Evolutionary conservation across 177 flowering plant genomes (phyloP).

Genomic region (Vitis hybrid): DNA sequence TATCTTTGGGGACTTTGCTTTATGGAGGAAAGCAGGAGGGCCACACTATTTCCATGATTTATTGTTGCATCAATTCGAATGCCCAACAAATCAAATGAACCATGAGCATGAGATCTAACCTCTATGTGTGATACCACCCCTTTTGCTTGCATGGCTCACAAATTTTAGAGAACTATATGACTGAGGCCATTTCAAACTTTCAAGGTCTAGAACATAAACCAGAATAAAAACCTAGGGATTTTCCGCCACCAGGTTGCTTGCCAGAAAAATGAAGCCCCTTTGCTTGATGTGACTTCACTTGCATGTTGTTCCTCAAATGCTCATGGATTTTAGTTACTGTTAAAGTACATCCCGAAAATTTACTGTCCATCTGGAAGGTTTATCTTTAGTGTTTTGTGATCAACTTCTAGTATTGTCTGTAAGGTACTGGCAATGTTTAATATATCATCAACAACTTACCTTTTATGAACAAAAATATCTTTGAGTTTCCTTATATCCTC

Average conservation of each 20-base stretch:
- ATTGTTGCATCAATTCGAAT: too few species aligned
- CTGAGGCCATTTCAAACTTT: neutral
- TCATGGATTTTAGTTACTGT: conserved; percentile 39
- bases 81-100: too few species aligned
- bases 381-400: conserved; percentile 24
- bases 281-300: conserved; percentile 28
- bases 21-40: too few species aligned
- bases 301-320: conserved; percentile 72
- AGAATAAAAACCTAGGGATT: conserved; percentile 86
- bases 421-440: neutral
- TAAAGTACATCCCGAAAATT: conserved; percentile 28
- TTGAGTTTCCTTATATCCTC: too few species aligned
- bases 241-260: conserved; percentile 56
- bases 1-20: too few species aligned
- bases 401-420: conserved; percentile 10
- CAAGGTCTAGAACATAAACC: conserved; percentile 87
- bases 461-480: too few species aligned
- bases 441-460: too few species aligned
- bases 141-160: conserved; percentile 11
- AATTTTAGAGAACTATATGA: too few species aligned
- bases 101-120: too few species aligned
- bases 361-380: conserved; percentile 13
- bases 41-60: too few species aligned
- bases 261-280: conserved; percentile 78
- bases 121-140: conserved; percentile 25